Base-by-base conservation (phyloP, 176 grass and related monocot species). In the Alloteropsis semialata region DNA sequence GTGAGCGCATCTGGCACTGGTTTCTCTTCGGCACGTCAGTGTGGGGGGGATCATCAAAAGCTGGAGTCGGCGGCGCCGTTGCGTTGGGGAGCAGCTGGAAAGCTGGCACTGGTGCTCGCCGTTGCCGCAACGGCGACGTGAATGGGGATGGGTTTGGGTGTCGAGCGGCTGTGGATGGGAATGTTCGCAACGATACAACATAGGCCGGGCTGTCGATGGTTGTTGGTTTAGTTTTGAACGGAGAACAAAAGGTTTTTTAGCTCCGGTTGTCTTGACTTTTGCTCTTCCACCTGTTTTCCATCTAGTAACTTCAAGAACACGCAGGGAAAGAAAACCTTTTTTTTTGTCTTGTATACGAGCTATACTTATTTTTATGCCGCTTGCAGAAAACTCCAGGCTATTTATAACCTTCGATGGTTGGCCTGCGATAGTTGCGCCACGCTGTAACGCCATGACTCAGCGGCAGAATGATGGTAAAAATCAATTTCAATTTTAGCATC, bases 1-100 rank as follows among this genome's bases (percentile, higher is more conserved):
- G 62, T 36, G 65, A 84, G 64, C 72, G 69, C 89, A 88, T 91
- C 85, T 88, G 85, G 24, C 49, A 71, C 44, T 19, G 28, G n/a
- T 33, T 54, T 59, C 74, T 41, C 38, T 5, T 69, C 42, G 41
- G 38, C 15, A 56, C 30, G 24, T 33, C 30, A 15, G 74, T 56
- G 74, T 11, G 37, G 36, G 29, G 49, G 33, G 27, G 14, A 36
- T 19, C 30, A 66, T 74, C 39, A 8, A 3, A 6, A 0, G n/a
- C 76, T 14, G 77, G 28, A 22, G 79, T 30, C 46, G 74, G 57
- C 49, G 79, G 57, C 49, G 65, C 79, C 84, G 79, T 85, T n/a
- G 79, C 88, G 88, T 90, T 19, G 65, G 74, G 88, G 79, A 17
- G 24, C 73, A 86, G 30, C 77, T 17, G 79, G 38, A 86, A 27